Base-by-base conservation (phyloP, 2,329 filamentous ascomycete species). In the Coniochaeta sp. region DNA sequence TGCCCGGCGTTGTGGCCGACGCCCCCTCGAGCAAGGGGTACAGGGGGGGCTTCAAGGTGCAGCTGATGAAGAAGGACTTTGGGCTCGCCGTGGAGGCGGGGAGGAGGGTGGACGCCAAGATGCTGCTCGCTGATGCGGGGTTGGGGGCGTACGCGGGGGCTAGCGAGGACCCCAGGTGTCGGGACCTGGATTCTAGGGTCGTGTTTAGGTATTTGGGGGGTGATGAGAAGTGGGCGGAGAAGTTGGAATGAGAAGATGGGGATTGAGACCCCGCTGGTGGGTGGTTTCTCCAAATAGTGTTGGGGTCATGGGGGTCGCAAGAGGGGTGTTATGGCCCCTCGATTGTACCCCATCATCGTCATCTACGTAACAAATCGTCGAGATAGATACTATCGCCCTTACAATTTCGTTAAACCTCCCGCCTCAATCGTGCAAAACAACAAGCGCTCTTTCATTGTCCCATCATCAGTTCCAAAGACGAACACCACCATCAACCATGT, bases 31-130 rank as follows among this genome's bases (percentile, higher is more conserved):
- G 38, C n/a, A 46, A 54, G 4, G 35, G 35, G n/a, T 61, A 61
- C 49, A 64, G 71, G 51, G 71, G 73, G 3, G 78, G 78, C 0
- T 81, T 82, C 60, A 74, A 77, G 49, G 72, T 81, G 7, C 71
- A 80, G 58, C 56, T 81, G 55, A 81, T 81, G 75, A 69, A 68
- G 54, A 81, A 81, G 57, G 77, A 81, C 35, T 42, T 42, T 42
- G 35, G 16, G 4, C 35, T 42, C 7, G 35, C 35, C 9, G 35
- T 42, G 4, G 35, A 20, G 20, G 35, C 35, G 20, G 35, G 16
- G 6, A 42, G 12, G 16, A 18, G 16, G 6, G 35, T 18, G 16
- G 16, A 16, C 12, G 35, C 35, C 35, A 42, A 8, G n/a, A 18
- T 42, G 16, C 20, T 42, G 7, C 35, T 42, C 14, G 35, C 35